Evolutionary conservation across 441 rosid species (phyloP).

Genomic region (Mallotus japonicus): DNA sequence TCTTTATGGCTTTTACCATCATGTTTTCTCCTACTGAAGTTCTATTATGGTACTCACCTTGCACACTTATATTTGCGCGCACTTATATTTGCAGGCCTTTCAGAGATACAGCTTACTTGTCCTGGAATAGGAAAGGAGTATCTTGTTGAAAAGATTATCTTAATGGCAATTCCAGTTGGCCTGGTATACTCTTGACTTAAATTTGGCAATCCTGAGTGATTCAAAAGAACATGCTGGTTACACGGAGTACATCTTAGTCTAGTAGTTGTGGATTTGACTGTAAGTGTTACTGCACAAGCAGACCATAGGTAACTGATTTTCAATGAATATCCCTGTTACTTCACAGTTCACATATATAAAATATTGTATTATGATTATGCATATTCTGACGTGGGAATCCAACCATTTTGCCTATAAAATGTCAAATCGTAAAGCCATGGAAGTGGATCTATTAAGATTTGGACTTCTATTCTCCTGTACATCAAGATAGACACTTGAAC

Average conservation of each 20-base stretch:
- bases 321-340: not conserved
- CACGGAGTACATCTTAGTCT: not conserved
- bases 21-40: not conserved
- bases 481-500: too few relatives aligned
- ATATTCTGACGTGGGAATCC: too few relatives aligned
- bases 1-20: not conserved
- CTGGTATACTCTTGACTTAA: not conserved
- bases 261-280: not conserved
- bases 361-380: too few relatives aligned
- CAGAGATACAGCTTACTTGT: conserved; percentile 40
- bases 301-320: not conserved
- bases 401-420: too few relatives aligned
- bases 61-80: too few relatives aligned
- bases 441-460: too few relatives aligned
- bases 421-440: too few relatives aligned
- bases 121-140: conserved; percentile 54
- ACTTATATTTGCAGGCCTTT: conserved; percentile 44
- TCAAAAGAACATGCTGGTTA: not conserved
- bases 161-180: too few relatives aligned
- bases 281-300: not conserved
- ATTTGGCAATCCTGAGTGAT: not conserved
- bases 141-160: conserved; percentile 34
- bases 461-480: too few relatives aligned
- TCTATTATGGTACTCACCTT: not conserved
- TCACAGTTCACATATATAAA: not conserved